These are phyloP conservation scores for Lentithecium fluviatile DNA, from an alignment of 495 filamentous ascomycete species.

Conservation along the genomic window DNA sequence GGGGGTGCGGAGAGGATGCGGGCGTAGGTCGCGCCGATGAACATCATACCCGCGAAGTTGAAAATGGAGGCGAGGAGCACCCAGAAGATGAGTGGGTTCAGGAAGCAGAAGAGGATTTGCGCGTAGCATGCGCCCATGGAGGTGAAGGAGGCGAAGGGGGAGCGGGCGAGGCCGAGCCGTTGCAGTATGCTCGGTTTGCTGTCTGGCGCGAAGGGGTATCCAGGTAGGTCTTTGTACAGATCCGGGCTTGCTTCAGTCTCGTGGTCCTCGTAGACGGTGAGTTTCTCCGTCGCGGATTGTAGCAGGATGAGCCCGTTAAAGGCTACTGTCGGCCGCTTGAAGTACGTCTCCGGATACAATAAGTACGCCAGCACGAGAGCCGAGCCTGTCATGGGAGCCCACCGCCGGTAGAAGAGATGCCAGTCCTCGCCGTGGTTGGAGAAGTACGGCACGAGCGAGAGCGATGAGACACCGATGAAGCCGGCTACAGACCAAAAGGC, in stretches of 20 bases:
- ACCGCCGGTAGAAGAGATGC: constrained; percentile 16
- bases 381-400: constrained; percentile 14
- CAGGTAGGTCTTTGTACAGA: neutral
- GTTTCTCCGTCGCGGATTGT: constrained; percentile 17
- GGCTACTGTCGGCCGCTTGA: constrained; percentile 21
- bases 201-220: neutral
- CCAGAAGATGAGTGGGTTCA: constrained; percentile 30
- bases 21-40: constrained; percentile 22
- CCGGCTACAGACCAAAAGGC: constrained; percentile 13
- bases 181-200: neutral
- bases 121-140: constrained; percentile 12
- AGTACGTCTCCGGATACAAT: constrained; percentile 26
- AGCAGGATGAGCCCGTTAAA: constrained; percentile 23
- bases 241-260: neutral
- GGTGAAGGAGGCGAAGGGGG: constrained; percentile 7
- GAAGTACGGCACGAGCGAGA: constrained; percentile 10
- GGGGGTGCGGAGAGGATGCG: constrained; percentile 4
- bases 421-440: constrained; percentile 15
- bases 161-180: constrained; percentile 3
- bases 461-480: neutral
- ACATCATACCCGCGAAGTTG: constrained; percentile 27
- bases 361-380: constrained; percentile 1
- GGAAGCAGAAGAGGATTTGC: constrained; percentile 23
- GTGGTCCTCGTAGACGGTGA: constrained; percentile 21
- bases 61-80: constrained; percentile 11